Evolutionary conservation across 1,284 basidiomycete genomes (phyloP).

Genomic region (Chondrostereum purpureum): DNA sequence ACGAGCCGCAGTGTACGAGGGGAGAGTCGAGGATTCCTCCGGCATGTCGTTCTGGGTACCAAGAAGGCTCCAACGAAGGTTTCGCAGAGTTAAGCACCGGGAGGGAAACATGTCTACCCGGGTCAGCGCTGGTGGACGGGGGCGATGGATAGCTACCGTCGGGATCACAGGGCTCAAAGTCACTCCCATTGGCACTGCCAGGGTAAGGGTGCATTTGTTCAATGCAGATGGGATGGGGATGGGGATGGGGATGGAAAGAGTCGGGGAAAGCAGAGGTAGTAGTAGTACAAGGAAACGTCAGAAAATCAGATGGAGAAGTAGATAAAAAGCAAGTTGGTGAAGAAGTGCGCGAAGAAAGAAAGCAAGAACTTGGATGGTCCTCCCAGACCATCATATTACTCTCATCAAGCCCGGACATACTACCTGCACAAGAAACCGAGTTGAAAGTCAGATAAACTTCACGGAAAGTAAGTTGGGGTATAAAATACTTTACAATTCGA

Average conservation of each 20-base stretch:
- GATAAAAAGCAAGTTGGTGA: not conserved
- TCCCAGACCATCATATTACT: not conserved
- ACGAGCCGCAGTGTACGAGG: conserved; percentile 6
- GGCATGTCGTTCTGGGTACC: not conserved
- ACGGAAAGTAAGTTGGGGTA: too few species aligned
- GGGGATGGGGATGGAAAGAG: too few species aligned
- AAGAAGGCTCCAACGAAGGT: not conserved
- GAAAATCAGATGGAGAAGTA: not conserved
- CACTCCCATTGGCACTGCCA: not conserved
- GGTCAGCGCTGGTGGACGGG: not conserved
- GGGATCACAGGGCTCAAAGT: not conserved
- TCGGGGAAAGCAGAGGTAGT: not conserved
- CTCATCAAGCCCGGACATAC: not conserved
- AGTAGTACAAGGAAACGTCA: not conserved
- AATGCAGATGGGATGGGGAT: not conserved
- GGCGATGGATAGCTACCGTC: not conserved
- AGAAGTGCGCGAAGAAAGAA: too few species aligned
- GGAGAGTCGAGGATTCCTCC: conserved; percentile 16
- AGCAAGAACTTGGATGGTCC: not conserved
- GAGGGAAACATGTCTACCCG: not conserved
- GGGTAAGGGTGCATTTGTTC: not conserved
- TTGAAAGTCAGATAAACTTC: too few species aligned
- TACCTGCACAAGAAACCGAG: not conserved
- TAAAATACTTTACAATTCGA: too few species aligned
- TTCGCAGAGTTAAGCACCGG: not conserved